phyloP scores from a whole-genome alignment of 2,329 filamentous ascomycete genomes.

The Lasiodiplodia hormozganensis region DNA sequence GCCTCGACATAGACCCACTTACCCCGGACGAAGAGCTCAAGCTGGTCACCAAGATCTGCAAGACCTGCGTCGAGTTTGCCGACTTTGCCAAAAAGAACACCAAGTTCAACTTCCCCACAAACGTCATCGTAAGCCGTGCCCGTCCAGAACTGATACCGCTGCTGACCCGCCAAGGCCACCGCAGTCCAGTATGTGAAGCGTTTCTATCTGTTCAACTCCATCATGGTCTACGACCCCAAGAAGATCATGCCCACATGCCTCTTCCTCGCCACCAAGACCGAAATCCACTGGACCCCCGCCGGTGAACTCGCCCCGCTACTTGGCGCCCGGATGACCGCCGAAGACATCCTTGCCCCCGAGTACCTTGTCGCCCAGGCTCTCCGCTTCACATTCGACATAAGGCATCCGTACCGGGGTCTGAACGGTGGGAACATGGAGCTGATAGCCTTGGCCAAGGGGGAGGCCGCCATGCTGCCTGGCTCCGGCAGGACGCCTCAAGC shows the following conservation, averaged over 20 bases:
- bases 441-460: conserved; percentile 68
- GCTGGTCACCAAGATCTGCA: conserved; percentile 80
- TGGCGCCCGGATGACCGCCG: conserved; percentile 67
- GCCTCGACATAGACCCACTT: conserved; percentile 71
- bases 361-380: conserved; percentile 92
- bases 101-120: conserved; percentile 24
- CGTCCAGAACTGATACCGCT: conserved; percentile 14
- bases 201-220: conserved; percentile 94
- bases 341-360: conserved; percentile 88
- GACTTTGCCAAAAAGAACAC: conserved; percentile 28
- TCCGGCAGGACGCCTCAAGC: conserved; percentile 34
- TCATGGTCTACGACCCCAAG: conserved; percentile 94
- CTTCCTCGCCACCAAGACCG: conserved; percentile 92
- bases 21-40: conserved; percentile 82
- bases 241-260: conserved; percentile 88
- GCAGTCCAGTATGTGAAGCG: conserved; percentile 89
- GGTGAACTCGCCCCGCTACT: conserved; percentile 71
- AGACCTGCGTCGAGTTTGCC: conserved; percentile 59
- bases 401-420: conserved; percentile 86
- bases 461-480: conserved; percentile 50
- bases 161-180: conserved; percentile 66
- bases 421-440: conserved; percentile 89
- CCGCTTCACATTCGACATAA: conserved; percentile 90
- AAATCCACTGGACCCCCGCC: conserved; percentile 77
- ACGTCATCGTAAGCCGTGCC: conserved; percentile 14